Evolutionary conservation across 31 red algal genomes (phyloP), one percentile per base, ranked within the genome.

Genomic region (Porphyra umbilicalis): DNA sequence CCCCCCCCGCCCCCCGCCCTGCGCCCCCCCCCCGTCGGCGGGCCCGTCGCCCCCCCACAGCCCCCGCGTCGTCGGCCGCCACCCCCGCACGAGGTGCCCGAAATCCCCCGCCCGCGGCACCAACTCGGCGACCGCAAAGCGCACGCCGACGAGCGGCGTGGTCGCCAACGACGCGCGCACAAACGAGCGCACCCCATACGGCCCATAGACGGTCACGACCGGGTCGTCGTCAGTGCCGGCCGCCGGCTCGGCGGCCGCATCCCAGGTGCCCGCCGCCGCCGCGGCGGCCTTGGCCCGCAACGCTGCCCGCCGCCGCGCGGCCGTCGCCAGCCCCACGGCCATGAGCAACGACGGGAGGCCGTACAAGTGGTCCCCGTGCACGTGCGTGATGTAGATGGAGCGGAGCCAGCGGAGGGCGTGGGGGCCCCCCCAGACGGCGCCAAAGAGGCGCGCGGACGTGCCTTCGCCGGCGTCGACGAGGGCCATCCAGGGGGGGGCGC

Each of bases 361-460:
- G 81, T 89, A 98, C 33, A 94, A 83, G 76, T 98, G 95, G 77
- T 98, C 95, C 10, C 95, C 95, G 83, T 98, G 95, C n/a, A 98
- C 75, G 79, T 98, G 95, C 16, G 95, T 98, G 32, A 98, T 94
- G 82, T 92, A 98, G 74, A 98, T 94, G 29, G 82, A 82, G 75
- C 82, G 76, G 35, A 98, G 84, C 84, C 89, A 92, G 25, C 85
- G 87, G 88, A 92, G 88, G 35, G 80, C 89, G 42, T 91, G 84
- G 4, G 87, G 86, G 85, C 82, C 80, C 79, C 88, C 87, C 92
- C 89, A 94, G 36, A 82, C 34, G 34, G 86, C 83, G 34, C 88
- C 77, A 5, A 84, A 75, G 30, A 98, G 68, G 39, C 89, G 88
- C 37, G 35, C 82, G 34, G 78, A 36, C 0, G 95, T 94, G 82